Percentiles rank a stretch among this genome's conserved stretches.
Evolutionary conservation across 495 filamentous ascomycete species (phyloP).

Genomic region (Baudoinia panamericana): DNA sequence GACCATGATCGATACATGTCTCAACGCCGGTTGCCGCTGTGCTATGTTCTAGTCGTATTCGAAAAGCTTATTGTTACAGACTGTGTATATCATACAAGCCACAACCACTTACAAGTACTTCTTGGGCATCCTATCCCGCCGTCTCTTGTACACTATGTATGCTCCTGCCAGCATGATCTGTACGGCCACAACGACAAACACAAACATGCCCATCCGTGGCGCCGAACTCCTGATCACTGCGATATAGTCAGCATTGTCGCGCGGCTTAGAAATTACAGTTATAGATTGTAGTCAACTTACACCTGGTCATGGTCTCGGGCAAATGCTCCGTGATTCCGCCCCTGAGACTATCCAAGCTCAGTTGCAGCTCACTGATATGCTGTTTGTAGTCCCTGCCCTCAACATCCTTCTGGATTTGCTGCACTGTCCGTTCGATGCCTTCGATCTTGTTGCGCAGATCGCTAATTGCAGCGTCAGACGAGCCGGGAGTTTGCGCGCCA

Average conservation of each 20-base stretch:
- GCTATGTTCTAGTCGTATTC: too few relatives aligned
- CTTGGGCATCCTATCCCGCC: constrained; percentile 64
- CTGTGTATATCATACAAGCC: too few relatives aligned
- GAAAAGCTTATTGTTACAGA: too few relatives aligned
- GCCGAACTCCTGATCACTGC: constrained; percentile 45
- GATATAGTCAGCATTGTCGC: too few relatives aligned
- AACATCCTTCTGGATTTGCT: constrained; percentile 49
- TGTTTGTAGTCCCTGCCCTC: constrained; percentile 59
- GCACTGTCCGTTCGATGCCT: constrained; percentile 44
- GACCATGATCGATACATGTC: too few relatives aligned
- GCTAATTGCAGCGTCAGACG: constrained; percentile 34
- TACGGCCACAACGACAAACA: constrained; percentile 61
- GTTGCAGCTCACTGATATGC: constrained; percentile 57
- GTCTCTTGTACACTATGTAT: constrained; percentile 73
- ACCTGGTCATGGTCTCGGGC: constrained; percentile 36
- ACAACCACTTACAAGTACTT: constrained; percentile 59
- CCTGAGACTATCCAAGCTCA: constrained; percentile 59
- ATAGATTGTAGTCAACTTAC: too few relatives aligned
- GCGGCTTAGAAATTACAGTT: too few relatives aligned
- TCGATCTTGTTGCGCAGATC: constrained; percentile 41
- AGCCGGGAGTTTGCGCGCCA: too few relatives aligned
- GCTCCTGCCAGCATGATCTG: constrained; percentile 55
- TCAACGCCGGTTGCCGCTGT: too few relatives aligned
- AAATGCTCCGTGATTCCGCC: constrained; percentile 47
- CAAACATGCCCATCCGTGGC: constrained; percentile 57